Conservation (phyloP, 257 asterid species). For the Nicotiana knightiana region DNA sequence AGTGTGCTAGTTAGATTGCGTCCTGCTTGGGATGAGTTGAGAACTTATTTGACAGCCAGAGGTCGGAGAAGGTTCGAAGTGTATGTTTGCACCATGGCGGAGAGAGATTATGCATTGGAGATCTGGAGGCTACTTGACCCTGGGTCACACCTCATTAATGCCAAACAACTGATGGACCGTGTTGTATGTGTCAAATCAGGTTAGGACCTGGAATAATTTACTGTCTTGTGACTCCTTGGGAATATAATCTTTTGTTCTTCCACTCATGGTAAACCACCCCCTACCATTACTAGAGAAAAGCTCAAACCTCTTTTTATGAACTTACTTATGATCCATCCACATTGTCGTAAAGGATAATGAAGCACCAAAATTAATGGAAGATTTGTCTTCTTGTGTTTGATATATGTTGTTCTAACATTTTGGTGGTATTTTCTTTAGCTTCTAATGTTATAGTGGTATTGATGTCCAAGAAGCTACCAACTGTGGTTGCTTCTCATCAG, state of each 20-base stretch:
- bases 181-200: slow-evolving; percentile 95
- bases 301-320: neutral
- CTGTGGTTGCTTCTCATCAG: slow-evolving; percentile 4
- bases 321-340: too few species aligned
- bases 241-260: neutral
- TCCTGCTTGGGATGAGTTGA: slow-evolving; percentile 98
- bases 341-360: neutral
- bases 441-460: slow-evolving; percentile 1
- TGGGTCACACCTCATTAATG: slow-evolving; percentile 60
- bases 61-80: slow-evolving; percentile 98
- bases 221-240: neutral
- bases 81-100: slow-evolving; percentile 97
- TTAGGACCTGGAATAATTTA: slow-evolving; percentile 10
- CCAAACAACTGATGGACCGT: slow-evolving; percentile 70
- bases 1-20: slow-evolving; percentile 93
- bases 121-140: slow-evolving; percentile 99
- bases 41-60: slow-evolving; percentile 75
- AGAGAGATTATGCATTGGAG: slow-evolving; percentile 97
- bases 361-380: neutral
- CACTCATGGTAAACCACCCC: neutral
- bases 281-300: neutral
- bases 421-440: neutral
- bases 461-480: neutral
- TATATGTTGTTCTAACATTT: neutral
- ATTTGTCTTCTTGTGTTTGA: slow-evolving; percentile 3